Conservation (phyloP, 805 yeast genomes). For the Ogataea neopini region DNA sequence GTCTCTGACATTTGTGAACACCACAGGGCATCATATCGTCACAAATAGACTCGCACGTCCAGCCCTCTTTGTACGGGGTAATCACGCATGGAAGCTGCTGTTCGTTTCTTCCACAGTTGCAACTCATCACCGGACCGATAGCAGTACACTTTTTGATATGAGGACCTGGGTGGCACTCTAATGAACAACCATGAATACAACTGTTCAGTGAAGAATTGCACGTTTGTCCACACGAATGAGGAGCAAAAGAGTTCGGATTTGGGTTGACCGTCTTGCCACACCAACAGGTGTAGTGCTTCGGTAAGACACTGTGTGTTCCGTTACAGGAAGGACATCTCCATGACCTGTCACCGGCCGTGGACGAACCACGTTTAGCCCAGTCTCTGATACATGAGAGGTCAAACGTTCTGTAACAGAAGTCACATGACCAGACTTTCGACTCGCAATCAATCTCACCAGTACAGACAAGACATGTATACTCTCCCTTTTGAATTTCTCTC, state of each 20-base stretch:
- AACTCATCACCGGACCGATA: constrained; percentile 65
- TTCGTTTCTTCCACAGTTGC: constrained; percentile 70
- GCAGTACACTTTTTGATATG: constrained; percentile 79
- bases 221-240: constrained; percentile 88
- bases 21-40: constrained; percentile 67
- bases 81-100: constrained; percentile 72
- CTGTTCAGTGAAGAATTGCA: constrained; percentile 56
- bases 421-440: constrained; percentile 78
- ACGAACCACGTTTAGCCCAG: constrained; percentile 82
- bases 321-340: constrained; percentile 93
- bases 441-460: constrained; percentile 72
- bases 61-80: constrained; percentile 66
- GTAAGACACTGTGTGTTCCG: constrained; percentile 45
- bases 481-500: constrained; percentile 63
- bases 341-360: constrained; percentile 54
- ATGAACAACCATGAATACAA: constrained; percentile 75
- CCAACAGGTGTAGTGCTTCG: constrained; percentile 76
- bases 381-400: constrained; percentile 81
- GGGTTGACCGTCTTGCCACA: constrained; percentile 81
- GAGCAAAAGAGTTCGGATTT: constrained; percentile 52
- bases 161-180: constrained; percentile 86
- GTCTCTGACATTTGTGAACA: constrained; percentile 58
- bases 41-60: constrained; percentile 68
- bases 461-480: constrained; percentile 84
- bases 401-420: constrained; percentile 75